These are phyloP conservation scores for Iris macrosiphon DNA, from an alignment of 106 monocot genomes.

Conservation along the genomic window DNA sequence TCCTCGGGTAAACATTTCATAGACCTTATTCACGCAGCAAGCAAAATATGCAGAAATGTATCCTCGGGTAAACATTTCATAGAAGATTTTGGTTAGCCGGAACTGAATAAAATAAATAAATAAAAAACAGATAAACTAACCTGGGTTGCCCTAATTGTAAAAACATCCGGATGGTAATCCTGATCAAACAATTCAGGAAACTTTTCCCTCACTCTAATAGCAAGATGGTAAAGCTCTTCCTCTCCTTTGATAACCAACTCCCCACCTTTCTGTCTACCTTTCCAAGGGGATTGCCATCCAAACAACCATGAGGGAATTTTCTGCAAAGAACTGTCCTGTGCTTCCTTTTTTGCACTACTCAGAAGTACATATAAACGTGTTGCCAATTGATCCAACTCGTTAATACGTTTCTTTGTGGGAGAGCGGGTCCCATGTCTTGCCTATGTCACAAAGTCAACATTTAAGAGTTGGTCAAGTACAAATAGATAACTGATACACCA, in stretches of 20 bases:
- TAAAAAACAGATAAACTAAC: constrained; percentile 36
- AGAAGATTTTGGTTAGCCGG: too few relatives aligned
- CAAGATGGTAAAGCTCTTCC: constrained; percentile 57
- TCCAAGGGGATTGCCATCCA: constrained; percentile 89
- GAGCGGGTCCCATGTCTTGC: constrained; percentile 93
- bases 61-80: too few relatives aligned
- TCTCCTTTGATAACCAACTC: constrained; percentile 74
- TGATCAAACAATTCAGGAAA: constrained; percentile 64
- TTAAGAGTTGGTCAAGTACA: too few relatives aligned
- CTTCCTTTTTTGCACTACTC: constrained; percentile 22
- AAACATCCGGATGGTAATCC: constrained; percentile 79
- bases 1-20: too few relatives aligned
- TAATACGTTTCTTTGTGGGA: constrained; percentile 83
- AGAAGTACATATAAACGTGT: constrained; percentile 48
- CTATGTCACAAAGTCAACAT: constrained; percentile 19
- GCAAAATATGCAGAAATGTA: too few relatives aligned
- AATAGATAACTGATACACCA: too few relatives aligned
- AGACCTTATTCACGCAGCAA: too few relatives aligned
- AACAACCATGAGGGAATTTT: constrained; percentile 63
- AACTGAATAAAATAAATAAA: too few relatives aligned
- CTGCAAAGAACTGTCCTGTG: constrained; percentile 11
- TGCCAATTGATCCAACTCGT: constrained; percentile 66
- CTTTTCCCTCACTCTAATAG: constrained; percentile 51
- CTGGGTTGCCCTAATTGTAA: constrained; percentile 75
- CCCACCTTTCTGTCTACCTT: constrained; percentile 74